Evolutionary conservation across 345 rosid genomes (phyloP).

Genomic region (Tarenaya hassleriana): DNA sequence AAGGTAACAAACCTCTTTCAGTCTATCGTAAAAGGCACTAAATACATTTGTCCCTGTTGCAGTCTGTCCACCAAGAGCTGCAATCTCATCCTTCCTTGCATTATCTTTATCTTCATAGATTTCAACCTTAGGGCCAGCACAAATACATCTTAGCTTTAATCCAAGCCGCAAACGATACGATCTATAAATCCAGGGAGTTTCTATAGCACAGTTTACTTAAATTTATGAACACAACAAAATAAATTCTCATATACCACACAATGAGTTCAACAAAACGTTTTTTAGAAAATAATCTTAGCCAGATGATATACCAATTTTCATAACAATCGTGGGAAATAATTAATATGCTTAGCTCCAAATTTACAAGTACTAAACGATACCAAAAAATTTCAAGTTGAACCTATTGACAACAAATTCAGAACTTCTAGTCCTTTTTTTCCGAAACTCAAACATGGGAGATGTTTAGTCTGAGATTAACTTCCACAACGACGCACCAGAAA

Average conservation of each 20-base stretch:
- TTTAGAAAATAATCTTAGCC: background rate
- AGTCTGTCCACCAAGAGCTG: constrained; percentile 86
- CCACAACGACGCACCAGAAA: too few relatives aligned
- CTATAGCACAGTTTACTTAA: background rate
- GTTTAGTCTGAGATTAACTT: too few relatives aligned
- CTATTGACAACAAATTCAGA: too few relatives aligned
- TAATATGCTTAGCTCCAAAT: constrained; percentile 12
- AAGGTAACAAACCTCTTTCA: constrained; percentile 62
- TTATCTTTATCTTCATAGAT: constrained; percentile 77
- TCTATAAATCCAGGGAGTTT: background rate
- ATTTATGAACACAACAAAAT: background rate
- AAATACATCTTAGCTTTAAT: constrained; percentile 13
- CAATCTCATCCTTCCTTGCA: constrained; percentile 91
- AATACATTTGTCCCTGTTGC: constrained; percentile 66
- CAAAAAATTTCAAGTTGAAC: too few relatives aligned
- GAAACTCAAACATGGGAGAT: too few relatives aligned
- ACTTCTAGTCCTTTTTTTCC: too few relatives aligned
- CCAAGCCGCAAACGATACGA: background rate
- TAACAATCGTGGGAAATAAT: background rate
- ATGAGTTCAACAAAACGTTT: background rate
- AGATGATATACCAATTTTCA: background rate
- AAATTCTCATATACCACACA: background rate
- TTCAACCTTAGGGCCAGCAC: constrained; percentile 43
- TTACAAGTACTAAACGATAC: background rate
- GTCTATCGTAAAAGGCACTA: constrained; percentile 81